These are phyloP conservation scores for Syzygium syzygioides DNA, from an alignment of 441 rosid species.

Conservation along the genomic window DNA sequence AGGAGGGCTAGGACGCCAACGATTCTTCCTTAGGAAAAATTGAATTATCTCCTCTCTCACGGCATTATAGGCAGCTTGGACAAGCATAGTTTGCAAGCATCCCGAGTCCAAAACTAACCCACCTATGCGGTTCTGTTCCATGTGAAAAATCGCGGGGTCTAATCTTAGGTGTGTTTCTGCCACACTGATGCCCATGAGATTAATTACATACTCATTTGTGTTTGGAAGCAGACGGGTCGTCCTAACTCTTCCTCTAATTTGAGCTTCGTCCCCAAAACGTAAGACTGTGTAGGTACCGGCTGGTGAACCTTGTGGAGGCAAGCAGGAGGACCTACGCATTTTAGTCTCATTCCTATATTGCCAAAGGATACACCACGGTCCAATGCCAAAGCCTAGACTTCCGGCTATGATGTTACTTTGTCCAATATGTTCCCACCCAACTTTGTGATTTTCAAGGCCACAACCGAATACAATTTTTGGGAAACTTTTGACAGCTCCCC, in stretches of 20 bases:
- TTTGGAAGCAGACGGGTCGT: neutral
- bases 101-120: neutral
- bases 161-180: neutral
- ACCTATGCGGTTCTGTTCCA: neutral
- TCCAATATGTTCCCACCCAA: neutral
- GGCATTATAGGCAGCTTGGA: neutral
- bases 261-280: neutral
- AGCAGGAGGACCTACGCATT: neutral
- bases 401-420: neutral
- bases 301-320: neutral
- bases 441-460: neutral
- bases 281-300: neutral
- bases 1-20: neutral
- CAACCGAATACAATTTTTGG: neutral
- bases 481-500: neutral
- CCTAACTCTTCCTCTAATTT: neutral
- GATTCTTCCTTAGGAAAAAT: neutral
- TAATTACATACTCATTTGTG: neutral
- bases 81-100: neutral
- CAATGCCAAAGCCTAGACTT: neutral
- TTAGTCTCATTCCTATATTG: neutral
- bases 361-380: neutral
- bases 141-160: neutral
- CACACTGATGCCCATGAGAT: neutral
- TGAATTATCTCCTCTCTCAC: neutral